phyloP scores from a whole-genome alignment of 306 rosid species.

The Fagus sylvatica region DNA sequence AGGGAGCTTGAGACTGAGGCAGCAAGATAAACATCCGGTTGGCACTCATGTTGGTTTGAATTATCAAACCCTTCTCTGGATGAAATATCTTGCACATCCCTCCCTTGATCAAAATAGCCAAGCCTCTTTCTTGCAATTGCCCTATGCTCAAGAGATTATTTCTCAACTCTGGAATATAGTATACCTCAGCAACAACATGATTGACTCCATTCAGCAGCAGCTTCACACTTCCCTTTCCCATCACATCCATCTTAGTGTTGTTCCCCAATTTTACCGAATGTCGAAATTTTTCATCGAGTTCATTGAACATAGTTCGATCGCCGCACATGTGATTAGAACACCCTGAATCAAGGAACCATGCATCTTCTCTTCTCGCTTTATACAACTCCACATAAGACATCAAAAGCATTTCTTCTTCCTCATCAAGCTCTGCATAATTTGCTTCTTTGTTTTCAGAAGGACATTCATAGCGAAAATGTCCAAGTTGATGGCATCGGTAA shows the following conservation, averaged over 20 bases:
- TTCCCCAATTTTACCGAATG: no score
- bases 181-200: constrained; percentile 11
- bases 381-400: constrained; percentile 6
- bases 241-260: constrained; percentile 20
- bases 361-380: constrained; percentile 12
- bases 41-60: no score
- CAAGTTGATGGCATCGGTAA: constrained; percentile 23
- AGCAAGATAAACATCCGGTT: no score
- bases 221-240: constrained; percentile 14
- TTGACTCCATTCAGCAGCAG: background rate
- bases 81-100: no score
- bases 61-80: no score
- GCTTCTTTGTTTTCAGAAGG: constrained; percentile 13
- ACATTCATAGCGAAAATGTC: constrained; percentile 16
- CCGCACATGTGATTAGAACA: constrained; percentile 17
- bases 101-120: constrained; percentile 14
- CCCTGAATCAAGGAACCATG: constrained; percentile 20
- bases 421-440: constrained; percentile 13
- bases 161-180: constrained; percentile 9
- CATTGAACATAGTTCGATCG: constrained; percentile 10
- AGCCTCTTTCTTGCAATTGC: constrained; percentile 1
- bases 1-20: no score
- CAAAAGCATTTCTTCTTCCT: constrained; percentile 22
- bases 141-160: constrained; percentile 13
- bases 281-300: constrained; percentile 7